Evolutionary conservation across 805 yeast species (phyloP), one percentile per base, ranked within the genome.

Genomic region (Cyberlindnera suaveolens): DNA sequence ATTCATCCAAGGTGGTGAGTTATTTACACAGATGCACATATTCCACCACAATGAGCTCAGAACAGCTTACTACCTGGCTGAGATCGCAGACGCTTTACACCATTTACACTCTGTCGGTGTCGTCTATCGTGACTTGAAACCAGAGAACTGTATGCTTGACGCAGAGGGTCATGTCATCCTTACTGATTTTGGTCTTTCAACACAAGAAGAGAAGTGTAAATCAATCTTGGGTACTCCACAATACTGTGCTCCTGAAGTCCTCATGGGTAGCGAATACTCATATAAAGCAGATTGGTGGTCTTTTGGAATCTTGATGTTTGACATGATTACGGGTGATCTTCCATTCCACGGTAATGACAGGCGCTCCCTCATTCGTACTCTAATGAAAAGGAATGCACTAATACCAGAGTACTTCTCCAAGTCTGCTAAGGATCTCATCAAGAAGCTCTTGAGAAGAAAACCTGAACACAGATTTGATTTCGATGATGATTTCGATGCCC

Each of bases 241-340:
- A 42, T 64, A 68, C 36, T 52, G 86, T 74, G 96, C 96, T 0
- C 96, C 96, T 3, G 96, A 88, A 60, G 83, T 89, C 13, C 65
- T 89, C 30, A 75, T 72, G 44, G 96, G 96, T n/a, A 75, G 80
- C 52, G 74, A 77, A 16, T 89, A 88, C 60, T 87, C 84, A 50
- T 82, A 77, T 42, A 73, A 78, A 38, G 95, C 89, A 34, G 96
- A 88, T 60, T 87, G 96, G 91, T 88, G 96, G 89, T 85, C 95
- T 0, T 65, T 88, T 34, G 96, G 96, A 0, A 82, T 93, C 15
- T 80, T 88, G 37, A 65, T 81, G 35, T 85, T 67, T 54, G 96
- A 89, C 59, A 71, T 88, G 72, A 65, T 89, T 38, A 76, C 85
- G 1, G 96, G 96, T 0, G 71, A 78, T 39, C 90, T 95, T 0